phyloP scores from a whole-genome alignment of 2,329 filamentous ascomycete species.

The Fusarium falciforme region DNA sequence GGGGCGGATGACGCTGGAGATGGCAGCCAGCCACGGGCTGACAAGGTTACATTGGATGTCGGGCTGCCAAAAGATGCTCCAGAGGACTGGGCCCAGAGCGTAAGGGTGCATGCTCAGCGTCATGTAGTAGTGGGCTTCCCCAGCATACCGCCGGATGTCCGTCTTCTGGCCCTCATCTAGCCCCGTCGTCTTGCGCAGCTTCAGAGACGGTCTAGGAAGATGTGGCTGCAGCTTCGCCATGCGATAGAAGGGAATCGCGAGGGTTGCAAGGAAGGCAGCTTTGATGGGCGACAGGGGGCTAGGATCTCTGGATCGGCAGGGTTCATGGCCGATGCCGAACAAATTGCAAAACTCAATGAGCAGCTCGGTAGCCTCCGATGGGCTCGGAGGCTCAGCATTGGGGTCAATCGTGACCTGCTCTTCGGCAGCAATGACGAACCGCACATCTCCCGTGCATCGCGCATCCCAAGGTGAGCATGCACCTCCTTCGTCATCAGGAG shows the following conservation, averaged over 20 bases:
- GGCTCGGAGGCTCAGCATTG: conserved; percentile 21
- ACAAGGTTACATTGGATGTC: conserved; percentile 46
- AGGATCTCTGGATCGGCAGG: conserved; percentile 10
- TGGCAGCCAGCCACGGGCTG: conserved; percentile 44
- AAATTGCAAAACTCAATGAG: conserved; percentile 43
- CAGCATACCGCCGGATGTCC: conserved; percentile 32
- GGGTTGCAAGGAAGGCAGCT: conserved; percentile 40
- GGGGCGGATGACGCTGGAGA: conserved; percentile 36
- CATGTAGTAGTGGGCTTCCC: conserved; percentile 45
- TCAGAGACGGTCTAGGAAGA: conserved; percentile 33
- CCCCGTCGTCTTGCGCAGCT: conserved; percentile 1
- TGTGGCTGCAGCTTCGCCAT: conserved; percentile 42
- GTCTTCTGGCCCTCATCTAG: conserved; percentile 20
- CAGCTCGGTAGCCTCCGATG: conserved; percentile 38
- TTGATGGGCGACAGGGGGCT: conserved; percentile 39
- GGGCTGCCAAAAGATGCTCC: conserved; percentile 48
- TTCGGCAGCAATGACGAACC: conserved; percentile 39
- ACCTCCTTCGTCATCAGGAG: conserved; percentile 31
- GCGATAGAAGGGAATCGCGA: conserved; percentile 43
- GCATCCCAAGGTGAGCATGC: conserved; percentile 38
- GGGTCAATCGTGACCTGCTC: conserved; percentile 28
- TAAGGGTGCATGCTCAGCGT: conserved; percentile 46
- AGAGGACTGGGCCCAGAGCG: conserved; percentile 43
- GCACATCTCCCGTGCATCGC: conserved; percentile 20
- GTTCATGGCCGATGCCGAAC: conserved; percentile 39